phyloP scores from a whole-genome alignment of 2,329 filamentous ascomycete species.

The Lecanicillium sp. region DNA sequence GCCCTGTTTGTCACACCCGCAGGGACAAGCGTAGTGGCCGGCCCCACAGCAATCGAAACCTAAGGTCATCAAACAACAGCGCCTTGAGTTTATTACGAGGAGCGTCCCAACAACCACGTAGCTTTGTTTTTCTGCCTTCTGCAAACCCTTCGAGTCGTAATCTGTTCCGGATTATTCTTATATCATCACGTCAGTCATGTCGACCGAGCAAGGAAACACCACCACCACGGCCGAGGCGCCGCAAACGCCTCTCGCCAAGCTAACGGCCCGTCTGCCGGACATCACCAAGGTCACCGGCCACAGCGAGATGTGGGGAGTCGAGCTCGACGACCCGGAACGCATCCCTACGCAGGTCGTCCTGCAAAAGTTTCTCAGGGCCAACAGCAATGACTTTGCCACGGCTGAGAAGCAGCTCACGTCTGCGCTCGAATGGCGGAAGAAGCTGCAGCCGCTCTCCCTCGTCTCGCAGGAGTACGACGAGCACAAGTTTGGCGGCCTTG shows the following conservation, averaged over 20 bases:
- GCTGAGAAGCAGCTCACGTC: constrained; percentile 71
- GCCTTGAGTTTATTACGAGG: too few species aligned
- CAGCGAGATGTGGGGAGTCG: constrained; percentile 81
- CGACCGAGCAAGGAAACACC: constrained; percentile 17
- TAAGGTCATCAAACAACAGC: too few species aligned
- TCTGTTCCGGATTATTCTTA: not conserved
- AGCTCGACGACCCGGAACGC: constrained; percentile 49
- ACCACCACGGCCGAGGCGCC: constrained; percentile 11
- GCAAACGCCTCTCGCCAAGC: constrained; percentile 38
- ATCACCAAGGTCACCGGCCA: constrained; percentile 53
- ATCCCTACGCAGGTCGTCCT: constrained; percentile 76
- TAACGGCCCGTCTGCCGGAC: constrained; percentile 50
- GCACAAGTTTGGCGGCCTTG: constrained; percentile 67
- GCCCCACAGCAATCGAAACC: too few species aligned
- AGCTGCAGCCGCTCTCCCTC: constrained; percentile 62
- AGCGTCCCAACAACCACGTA: too few species aligned
- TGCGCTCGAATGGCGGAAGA: constrained; percentile 77
- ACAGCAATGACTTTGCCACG: constrained; percentile 64
- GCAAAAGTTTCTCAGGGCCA: constrained; percentile 91
- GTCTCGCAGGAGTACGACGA: constrained; percentile 56
- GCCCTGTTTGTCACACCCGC: too few species aligned
- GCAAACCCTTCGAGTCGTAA: not conserved
- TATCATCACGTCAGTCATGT: constrained; percentile 16
- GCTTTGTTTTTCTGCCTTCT: too few species aligned
- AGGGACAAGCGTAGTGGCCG: too few species aligned